Base-by-base conservation (phyloP, 768 basidiomycete genomes). In the Ramaria rubella region DNA sequence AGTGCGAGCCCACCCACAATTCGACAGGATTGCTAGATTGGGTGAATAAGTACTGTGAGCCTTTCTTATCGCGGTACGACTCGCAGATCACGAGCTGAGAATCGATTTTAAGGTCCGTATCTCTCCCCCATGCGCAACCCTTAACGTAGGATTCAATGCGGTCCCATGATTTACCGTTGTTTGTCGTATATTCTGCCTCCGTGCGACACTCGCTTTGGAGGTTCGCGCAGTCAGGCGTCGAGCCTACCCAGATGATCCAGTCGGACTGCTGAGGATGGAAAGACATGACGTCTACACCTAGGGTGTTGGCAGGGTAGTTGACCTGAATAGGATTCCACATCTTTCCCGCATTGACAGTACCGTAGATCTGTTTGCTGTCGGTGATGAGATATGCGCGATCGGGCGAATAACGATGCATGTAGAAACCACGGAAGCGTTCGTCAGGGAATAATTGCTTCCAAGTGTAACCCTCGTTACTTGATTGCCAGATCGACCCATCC, bases 381-480 rank as follows among this genome's bases (percentile, higher is more conserved):
- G 94, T 95, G 73, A 98, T 81, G 60, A 98, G 83, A 72, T 90
- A 98, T 2, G 94, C 95, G 11, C 94, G 87, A 59, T 90, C 90
- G 48, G 77, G 61, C 19, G 81, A 70, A 72, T 87, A 88, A 30
- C 78, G 72, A 74, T 99, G 95, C 73, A 94, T 89, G 63, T 88
- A 88, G 70, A 97, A 87, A 0, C 79, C 83, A 33, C 96, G 72
- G 74, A 97, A 88, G 15, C 76, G 79, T 58, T 85, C 75, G 1
- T 73, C 75, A 0, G 81, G 77, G 65, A 68, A 72, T 14, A 85
- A 76, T 58, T 82, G 84, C 42, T 77, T 77, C 94, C 95, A 99
- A 0, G 84, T 84, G 70, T 91, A 93, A 1, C 95, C 96, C 70
- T 99, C 94, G 66, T 94, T 97, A 63, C 82, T 83, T 1, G 93